Conservation (phyloP, 805 yeast species). For the Candida ponderosae region DNA sequence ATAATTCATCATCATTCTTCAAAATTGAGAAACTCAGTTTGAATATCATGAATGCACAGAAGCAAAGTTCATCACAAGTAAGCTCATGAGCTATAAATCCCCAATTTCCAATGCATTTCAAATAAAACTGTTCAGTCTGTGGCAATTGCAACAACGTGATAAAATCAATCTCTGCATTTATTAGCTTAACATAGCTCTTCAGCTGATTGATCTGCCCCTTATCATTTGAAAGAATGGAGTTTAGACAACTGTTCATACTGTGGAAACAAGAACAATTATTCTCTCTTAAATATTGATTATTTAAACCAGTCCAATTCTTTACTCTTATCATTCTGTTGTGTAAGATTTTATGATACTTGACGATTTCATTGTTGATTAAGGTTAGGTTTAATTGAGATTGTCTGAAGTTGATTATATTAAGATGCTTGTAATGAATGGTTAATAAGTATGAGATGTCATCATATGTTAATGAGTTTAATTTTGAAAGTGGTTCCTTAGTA, state of each 20-base stretch:
- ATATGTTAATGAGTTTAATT: slow-evolving; percentile 9
- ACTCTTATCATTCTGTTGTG: slow-evolving; percentile 27
- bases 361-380: slow-evolving; percentile 12
- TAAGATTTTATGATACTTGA: slow-evolving; percentile 9
- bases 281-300: slow-evolving; percentile 12
- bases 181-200: slow-evolving; percentile 12
- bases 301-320: slow-evolving; percentile 34
- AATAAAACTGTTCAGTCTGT: slow-evolving; percentile 16
- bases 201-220: slow-evolving; percentile 6
- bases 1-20: slow-evolving; percentile 6
- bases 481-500: neutral
- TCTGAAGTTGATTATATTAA: slow-evolving; percentile 12
- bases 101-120: slow-evolving; percentile 49
- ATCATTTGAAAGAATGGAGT: slow-evolving; percentile 14
- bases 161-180: slow-evolving; percentile 24
- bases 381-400: slow-evolving; percentile 11
- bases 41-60: slow-evolving; percentile 51
- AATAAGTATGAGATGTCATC: slow-evolving; percentile 7
- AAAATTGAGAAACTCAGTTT: slow-evolving; percentile 29
- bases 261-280: slow-evolving; percentile 19
- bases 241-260: slow-evolving; percentile 27
- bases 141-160: slow-evolving; percentile 14
- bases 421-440: slow-evolving; percentile 15
- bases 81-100: slow-evolving; percentile 64
- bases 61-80: slow-evolving; percentile 55